Base-by-base conservation (phyloP, 1,139 yeast species). In the Pichia sp. region DNA sequence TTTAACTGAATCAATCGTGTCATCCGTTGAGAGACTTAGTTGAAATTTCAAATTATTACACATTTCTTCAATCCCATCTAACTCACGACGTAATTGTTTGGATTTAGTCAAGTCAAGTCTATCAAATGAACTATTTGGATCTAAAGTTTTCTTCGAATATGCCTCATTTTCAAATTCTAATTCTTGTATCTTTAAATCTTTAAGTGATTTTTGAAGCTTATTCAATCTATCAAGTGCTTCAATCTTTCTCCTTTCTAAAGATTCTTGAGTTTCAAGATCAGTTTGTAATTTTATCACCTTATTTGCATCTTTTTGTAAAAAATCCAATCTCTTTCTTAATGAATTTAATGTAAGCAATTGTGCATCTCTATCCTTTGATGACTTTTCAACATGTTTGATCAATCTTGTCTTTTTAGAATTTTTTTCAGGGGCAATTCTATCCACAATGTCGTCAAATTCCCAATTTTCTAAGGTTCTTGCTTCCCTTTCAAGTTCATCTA, bases 381-480 rank as follows among this genome's bases (percentile, higher is more conserved):
- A 45, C 35, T 47, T 48, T 8, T 38, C 50, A 18, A 18, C 18
- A 18, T 18, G 18, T 18, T 18, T 18, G 18, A 18, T 18, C 18
- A 18, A 18, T 18, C 18, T 18, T 18, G 18, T 18, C 18, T 18
- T 18, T 18, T 18, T 18, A 18, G 18, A 18, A 18, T 18, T 18
- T 18, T 18, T 18, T 18, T 18, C 18, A 18, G 18, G 18, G 39
- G 56, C 45, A 46, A 56, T 35, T 60, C 47, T 45, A 8, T 52
- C 56, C 26, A 52, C 46, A 28, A 56, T 54, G 30, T 76, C 81
- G 39, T 69, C 83, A 60, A 88, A 88, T 56, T 88, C 90, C 28
- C 88, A 83, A 79, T 81, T 83, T 65, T 90, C 97, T 55, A 90
- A 74, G 61, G 85, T 88, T 54, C 96, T 73, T 0, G 97, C 97